Evolutionary conservation across 2,329 filamentous ascomycete species (phyloP).

Genomic region (Dothideomycetidae sp.): DNA sequence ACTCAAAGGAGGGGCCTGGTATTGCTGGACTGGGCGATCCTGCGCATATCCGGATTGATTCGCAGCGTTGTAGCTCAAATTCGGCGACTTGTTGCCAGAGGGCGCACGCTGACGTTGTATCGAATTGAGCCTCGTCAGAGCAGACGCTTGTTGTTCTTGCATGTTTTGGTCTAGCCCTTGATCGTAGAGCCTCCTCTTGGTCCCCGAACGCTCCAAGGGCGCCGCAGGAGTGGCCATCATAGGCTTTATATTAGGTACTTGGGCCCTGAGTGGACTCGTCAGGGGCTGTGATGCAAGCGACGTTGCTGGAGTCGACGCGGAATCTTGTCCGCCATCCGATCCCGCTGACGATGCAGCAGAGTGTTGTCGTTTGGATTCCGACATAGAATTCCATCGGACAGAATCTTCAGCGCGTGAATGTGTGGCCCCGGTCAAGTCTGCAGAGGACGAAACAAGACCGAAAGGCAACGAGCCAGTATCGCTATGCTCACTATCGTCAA

Average conservation of each 20-base stretch:
- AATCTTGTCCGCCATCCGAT: conserved; percentile 53
- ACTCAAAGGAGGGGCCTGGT: conserved; percentile 23
- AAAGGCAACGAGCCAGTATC: conserved; percentile 16
- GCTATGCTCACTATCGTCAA: conserved; percentile 20
- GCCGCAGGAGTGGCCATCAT: conserved; percentile 17
- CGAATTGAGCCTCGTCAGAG: conserved; percentile 66
- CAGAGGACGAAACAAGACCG: conserved; percentile 11
- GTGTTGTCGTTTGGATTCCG: conserved; percentile 49
- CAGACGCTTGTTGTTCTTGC: conserved; percentile 64
- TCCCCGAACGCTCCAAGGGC: conserved; percentile 47
- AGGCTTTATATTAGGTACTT: conserved; percentile 26
- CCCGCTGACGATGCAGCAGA: conserved; percentile 77
- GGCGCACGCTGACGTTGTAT: conserved; percentile 49
- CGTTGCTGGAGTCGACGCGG: conserved; percentile 75
- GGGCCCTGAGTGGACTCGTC: conserved; percentile 24
- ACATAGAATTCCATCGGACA: conserved; percentile 38
- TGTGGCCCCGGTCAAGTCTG: conserved; percentile 26
- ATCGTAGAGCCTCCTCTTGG: conserved; percentile 69
- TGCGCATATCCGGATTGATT: conserved; percentile 55
- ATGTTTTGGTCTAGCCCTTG: conserved; percentile 66
- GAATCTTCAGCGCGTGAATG: conserved; percentile 27
- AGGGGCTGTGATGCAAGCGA: conserved; percentile 62
- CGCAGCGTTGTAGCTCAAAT: conserved; percentile 19
- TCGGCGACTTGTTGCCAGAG: conserved; percentile 36
- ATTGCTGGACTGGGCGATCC: conserved; percentile 23